These are phyloP conservation scores for Acidomyces sp. DNA, from an alignment of 495 filamentous ascomycete species.

Conservation along the genomic window DNA sequence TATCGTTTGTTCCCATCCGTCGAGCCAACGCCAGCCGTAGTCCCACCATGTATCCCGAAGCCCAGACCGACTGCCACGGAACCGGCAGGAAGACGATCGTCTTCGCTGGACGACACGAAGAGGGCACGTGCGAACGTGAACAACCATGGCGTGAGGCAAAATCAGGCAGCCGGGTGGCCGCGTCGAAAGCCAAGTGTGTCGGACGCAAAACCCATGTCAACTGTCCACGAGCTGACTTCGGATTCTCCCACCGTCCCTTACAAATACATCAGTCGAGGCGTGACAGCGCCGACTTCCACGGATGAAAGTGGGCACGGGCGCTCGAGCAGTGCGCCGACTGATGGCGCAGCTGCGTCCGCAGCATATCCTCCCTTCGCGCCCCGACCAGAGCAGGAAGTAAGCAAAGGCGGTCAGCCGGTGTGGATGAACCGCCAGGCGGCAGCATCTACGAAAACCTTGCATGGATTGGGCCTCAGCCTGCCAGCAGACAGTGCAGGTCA, in stretches of 20 bases:
- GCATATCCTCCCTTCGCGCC: no score
- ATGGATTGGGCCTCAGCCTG: slow-evolving; percentile 5
- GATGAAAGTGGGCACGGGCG: slow-evolving; percentile 8
- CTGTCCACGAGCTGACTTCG: slow-evolving; percentile 7
- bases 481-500: neutral
- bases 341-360: no score
- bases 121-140: neutral
- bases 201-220: slow-evolving; percentile 12
- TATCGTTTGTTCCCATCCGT: slow-evolving; percentile 15
- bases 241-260: slow-evolving; percentile 11
- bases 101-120: slow-evolving; percentile 10
- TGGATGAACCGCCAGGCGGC: slow-evolving; percentile 6
- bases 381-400: neutral
- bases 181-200: neutral
- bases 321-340: slow-evolving; percentile 9
- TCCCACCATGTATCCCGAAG: no score
- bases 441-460: slow-evolving; percentile 1
- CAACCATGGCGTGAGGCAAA: neutral
- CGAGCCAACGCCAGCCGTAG: slow-evolving; percentile 13
- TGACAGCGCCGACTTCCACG: neutral
- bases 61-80: no score
- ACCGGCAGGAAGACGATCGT: slow-evolving; percentile 1
- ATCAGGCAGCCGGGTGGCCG: neutral
- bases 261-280: neutral
- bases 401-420: neutral